A percentile compares a stretch with the other conserved stretches of the same genome.
These are phyloP conservation scores for Solanum chmielewskii DNA, from an alignment of 257 asterid genomes.

Conservation along the genomic window DNA sequence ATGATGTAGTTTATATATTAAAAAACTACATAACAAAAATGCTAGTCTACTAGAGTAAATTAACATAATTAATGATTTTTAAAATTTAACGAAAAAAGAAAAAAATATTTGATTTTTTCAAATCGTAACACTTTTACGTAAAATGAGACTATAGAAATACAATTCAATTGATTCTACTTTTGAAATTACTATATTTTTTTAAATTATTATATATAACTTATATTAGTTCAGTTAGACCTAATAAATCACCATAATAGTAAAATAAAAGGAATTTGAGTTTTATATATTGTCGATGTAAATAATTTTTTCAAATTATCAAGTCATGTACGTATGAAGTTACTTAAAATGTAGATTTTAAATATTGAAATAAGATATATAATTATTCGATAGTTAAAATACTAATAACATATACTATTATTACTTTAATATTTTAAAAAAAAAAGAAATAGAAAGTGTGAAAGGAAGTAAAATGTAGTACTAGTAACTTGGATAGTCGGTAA, in stretches of 20 bases:
- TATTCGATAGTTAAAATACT: background rate
- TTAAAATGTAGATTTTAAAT: background rate
- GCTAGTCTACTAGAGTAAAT: background rate
- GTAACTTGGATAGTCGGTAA: constrained; percentile 17
- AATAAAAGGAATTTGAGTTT: background rate
- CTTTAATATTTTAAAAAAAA: background rate
- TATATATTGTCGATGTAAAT: background rate
- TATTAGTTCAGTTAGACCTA: background rate
- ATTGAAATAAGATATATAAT: background rate
- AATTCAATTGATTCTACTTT: background rate
- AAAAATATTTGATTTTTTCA: background rate
- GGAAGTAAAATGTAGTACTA: background rate
- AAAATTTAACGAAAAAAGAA: background rate
- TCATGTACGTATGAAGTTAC: background rate
- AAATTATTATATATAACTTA: background rate
- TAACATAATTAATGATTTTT: background rate
- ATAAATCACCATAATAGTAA: background rate
- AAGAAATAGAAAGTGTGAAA: background rate
- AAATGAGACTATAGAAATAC: background rate
- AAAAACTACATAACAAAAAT: background rate
- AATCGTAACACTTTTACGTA: accelerated
- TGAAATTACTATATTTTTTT: background rate
- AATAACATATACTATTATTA: background rate
- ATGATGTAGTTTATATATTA: background rate
- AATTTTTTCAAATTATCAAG: background rate